Percentiles rank a stretch among this genome's conserved stretches.
These are phyloP conservation scores for Alternaria consortialis DNA, from an alignment of 2,329 filamentous ascomycete genomes.

Conservation along the genomic window DNA sequence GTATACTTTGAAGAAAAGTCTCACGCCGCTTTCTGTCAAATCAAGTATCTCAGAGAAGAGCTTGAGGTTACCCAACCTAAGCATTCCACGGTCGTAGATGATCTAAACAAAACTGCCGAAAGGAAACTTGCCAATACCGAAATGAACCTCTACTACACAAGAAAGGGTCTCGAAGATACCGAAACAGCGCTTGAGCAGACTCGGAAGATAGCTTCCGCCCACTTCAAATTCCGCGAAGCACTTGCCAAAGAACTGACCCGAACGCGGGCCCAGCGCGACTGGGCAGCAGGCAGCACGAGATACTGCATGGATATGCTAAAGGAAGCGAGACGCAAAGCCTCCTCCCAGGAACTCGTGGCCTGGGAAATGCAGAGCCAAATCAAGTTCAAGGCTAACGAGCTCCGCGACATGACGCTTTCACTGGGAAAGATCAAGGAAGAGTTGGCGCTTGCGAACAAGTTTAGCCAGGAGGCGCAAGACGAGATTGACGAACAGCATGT, in stretches of 20 bases:
- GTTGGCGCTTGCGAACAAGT: not conserved
- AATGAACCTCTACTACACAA: not conserved
- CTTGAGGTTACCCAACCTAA: not conserved
- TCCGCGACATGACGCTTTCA: slow-evolving; percentile 7
- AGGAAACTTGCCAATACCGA: not conserved
- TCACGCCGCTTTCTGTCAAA: not conserved
- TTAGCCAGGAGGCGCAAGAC: not conserved
- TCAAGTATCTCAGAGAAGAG: not conserved
- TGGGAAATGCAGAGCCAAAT: slow-evolving; percentile 11
- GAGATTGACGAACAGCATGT: slow-evolving; percentile 3
- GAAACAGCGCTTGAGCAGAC: not conserved
- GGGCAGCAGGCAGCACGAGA: not conserved
- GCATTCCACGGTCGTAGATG: not conserved
- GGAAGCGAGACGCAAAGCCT: not conserved
- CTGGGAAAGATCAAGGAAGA: not conserved
- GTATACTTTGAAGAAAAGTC: not conserved
- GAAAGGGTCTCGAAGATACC: not conserved
- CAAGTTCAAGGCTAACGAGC: slow-evolving; percentile 7
- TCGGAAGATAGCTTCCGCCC: not conserved
- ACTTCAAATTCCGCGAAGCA: not conserved
- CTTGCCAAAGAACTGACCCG: not conserved
- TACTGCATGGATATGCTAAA: not conserved
- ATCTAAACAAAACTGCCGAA: not conserved
- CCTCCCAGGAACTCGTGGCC: not conserved
- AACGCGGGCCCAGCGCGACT: not conserved